Base-by-base conservation (phyloP, 2,329 filamentous ascomycete species). In the Dothideomycetidae sp. region DNA sequence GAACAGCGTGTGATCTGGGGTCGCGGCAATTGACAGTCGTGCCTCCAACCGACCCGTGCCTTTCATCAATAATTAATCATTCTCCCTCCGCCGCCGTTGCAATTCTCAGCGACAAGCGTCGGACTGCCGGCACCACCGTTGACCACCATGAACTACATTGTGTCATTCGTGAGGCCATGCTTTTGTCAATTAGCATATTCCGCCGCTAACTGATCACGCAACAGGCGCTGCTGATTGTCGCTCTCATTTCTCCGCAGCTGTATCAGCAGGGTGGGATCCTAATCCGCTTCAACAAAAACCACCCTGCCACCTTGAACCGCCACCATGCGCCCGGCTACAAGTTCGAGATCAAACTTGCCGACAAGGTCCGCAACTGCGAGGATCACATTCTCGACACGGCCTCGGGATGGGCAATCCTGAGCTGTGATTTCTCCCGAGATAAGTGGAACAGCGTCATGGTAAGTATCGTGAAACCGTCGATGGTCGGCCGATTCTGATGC, bases 381-480 rank as follows among this genome's bases (percentile, higher is more conserved):
- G 61, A 65, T 53, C 50, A 59, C 18, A 40, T 60, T 4, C 18
- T 64, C n/a, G 53, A 57, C 26, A 53, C 58, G 19, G 43, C 48
- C 1, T 44, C 49, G 16, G 56, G 56, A 2, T 48, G 57, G n/a
- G 59, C 58, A 5, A 48, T 66, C 4, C 39, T 64, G 36, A 60
- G 58, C 41, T 66, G 62, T 44, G 60, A 64, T 41, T 50, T 55
- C 0, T 58, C 56, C 10, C 43, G 62, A 15, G 61, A 64, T 44
- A 44, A 48, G 4, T 64, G 61, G 61, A 64, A 65, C 36, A 62
- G 60, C 1, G 61, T 64, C 9, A 62, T 63, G 60, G 61, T 62
- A 38, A 40, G 53, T 3, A 21, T 2, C 15, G 13, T 21, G 16
- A 2, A 3, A 9, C 31, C 10, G 12, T 16, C 9, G 19, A 16